Base-by-base conservation (phyloP, 257 asterid species). In the Handroanthus guayacan region DNA sequence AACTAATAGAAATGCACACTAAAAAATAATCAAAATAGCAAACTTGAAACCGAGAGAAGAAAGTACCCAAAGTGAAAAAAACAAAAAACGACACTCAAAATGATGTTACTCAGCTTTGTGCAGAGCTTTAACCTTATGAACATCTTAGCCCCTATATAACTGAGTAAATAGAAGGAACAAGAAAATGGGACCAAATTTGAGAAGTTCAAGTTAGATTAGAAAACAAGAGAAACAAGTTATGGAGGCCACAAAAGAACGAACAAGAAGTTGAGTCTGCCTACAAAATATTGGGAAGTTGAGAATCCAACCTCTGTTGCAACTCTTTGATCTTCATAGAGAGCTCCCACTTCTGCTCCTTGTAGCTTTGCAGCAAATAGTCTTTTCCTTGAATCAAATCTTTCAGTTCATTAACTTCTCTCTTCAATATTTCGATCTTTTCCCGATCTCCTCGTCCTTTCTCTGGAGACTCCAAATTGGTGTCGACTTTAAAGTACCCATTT, bases 311-410 rank as follows among this genome's bases (percentile, higher is more conserved):
- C 69, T 80, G 86, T 54, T 89, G 90, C 79, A 88, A 80, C 51
- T 86, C 90, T 75, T 82, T 85, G 55, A 89, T 75, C 85, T 89
- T 87, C 56, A 75, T 14, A 0, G 91, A 82, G 57, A 89, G 83
- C 80, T 89, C 94, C 3, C 74, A 41, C 71, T 84, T 89, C 60
- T 89, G 94, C 67, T 82, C 94, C 80, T 85, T 86, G 72, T 89
- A 89, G 75, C 70, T 89, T 70, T 76, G 88, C 84, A 89, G 67
- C 74, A 86, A 79, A 78, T 83, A 89, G 71, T 89, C 89, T 76
- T 87, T 89, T 55, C 94, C 89, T 6, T 86, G 87, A 34, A 89
- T 80, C 62, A 86, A 80, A 76, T 89, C 91, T 75, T 79, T 89
- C 66, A 87, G 70, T 61, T 89, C 94, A 1, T 57, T 77, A 43